phyloP scores from a whole-genome alignment of 2,329 filamentous ascomycete species.

The Magnaporthiopsis rhizophila region DNA sequence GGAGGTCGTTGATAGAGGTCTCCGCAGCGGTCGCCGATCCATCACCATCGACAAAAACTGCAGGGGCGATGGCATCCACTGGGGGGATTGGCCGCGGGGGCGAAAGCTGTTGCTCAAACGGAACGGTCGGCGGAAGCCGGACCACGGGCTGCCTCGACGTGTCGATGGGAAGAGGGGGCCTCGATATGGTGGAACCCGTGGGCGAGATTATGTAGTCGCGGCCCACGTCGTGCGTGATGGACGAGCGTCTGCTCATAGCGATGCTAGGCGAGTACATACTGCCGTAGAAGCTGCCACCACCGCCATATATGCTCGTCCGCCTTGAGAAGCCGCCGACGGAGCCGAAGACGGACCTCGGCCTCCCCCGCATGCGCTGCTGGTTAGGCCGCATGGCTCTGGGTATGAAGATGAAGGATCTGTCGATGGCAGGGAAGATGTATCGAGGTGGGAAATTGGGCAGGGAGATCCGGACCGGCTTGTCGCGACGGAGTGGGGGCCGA shows the following conservation, averaged over 20 bases:
- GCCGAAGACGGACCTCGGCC: slow-evolving; percentile 64
- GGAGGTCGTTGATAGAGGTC: slow-evolving; percentile 41
- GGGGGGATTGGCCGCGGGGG: not conserved
- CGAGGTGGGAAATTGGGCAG: slow-evolving; percentile 70
- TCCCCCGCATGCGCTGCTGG: slow-evolving; percentile 62
- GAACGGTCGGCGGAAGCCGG: slow-evolving; percentile 62
- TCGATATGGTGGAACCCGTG: slow-evolving; percentile 67
- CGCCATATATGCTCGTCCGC: slow-evolving; percentile 63
- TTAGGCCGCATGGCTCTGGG: slow-evolving; percentile 88
- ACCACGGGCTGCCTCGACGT: slow-evolving; percentile 61
- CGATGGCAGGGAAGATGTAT: slow-evolving; percentile 84
- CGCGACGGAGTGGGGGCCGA: slow-evolving; percentile 82
- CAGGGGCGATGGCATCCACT: not conserved
- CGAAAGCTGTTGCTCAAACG: slow-evolving; percentile 7
- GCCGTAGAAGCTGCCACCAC: slow-evolving; percentile 52
- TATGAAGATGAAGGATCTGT: slow-evolving; percentile 97
- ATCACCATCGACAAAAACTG: not conserved
- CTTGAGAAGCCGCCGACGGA: slow-evolving; percentile 63
- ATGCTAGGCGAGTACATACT: slow-evolving; percentile 82
- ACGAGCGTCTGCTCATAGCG: slow-evolving; percentile 82
- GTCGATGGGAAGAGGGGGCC: slow-evolving; percentile 55
- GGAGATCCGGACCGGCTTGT: slow-evolving; percentile 93
- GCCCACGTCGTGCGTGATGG: slow-evolving; percentile 56
- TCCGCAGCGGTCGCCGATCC: slow-evolving; percentile 16
- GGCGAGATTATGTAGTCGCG: slow-evolving; percentile 75